Conservation (phyloP, 2,329 filamentous ascomycete species). For the Penicillium crustosum region DNA sequence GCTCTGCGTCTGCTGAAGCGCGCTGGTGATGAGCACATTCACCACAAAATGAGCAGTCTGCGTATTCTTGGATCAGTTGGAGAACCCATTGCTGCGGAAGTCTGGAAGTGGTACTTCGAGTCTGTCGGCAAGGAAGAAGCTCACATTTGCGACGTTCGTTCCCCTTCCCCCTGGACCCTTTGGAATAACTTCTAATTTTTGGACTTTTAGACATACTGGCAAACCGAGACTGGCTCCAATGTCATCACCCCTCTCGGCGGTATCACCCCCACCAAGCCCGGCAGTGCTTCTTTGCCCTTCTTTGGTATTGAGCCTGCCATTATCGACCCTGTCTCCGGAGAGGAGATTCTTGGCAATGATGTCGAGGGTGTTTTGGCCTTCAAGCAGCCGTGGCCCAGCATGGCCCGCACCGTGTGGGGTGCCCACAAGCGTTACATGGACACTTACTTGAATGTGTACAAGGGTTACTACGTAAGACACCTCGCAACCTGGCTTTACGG, state of each 20-base stretch:
- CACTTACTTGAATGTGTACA: constrained; percentile 96
- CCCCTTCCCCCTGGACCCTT: background rate
- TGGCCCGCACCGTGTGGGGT: constrained; percentile 97
- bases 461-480: constrained; percentile 84
- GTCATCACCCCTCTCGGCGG: constrained; percentile 92
- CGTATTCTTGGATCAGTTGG: constrained; percentile 91
- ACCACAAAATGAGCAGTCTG: constrained; percentile 83
- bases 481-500: constrained; percentile 6
- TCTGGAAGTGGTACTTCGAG: constrained; percentile 99
- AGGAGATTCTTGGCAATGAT: constrained; percentile 92
- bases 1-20: constrained; percentile 91
- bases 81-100: constrained; percentile 94
- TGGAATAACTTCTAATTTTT: constrained; percentile 10
- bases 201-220: constrained; percentile 84
- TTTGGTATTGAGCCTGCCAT: constrained; percentile 98
- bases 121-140: constrained; percentile 89
- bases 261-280: constrained; percentile 93
- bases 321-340: constrained; percentile 91
- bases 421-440: constrained; percentile 99
- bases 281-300: constrained; percentile 92
- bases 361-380: constrained; percentile 96
- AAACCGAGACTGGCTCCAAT: constrained; percentile 97
- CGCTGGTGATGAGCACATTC: constrained; percentile 88
- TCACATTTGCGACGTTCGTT: constrained; percentile 87
- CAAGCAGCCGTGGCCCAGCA: constrained; percentile 97